Conservation (phyloP, 495 filamentous ascomycete species). For the Aspergillus heteromorphus region DNA sequence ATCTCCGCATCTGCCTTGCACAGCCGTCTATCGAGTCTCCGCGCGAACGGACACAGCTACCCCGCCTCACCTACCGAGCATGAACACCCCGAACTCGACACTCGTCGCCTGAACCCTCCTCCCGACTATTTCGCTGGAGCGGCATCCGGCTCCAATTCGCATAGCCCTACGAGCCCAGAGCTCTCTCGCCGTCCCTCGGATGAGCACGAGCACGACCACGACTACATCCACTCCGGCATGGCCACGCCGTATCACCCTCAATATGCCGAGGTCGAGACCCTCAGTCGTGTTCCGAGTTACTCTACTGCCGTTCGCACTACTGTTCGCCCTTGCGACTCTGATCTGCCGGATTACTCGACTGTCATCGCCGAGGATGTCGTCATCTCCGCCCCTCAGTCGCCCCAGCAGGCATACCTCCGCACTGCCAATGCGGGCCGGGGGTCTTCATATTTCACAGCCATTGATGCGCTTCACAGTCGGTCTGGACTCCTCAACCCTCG, state of each 20-base stretch:
- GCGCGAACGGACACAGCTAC: slow-evolving; percentile 21
- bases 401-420: slow-evolving; percentile 39
- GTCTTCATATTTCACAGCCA: slow-evolving; percentile 14
- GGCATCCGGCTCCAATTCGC: slow-evolving; percentile 30
- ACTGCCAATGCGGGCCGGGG: slow-evolving; percentile 29
- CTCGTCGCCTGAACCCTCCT: slow-evolving; percentile 24
- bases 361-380: slow-evolving; percentile 35
- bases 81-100: slow-evolving; percentile 16
- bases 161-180: slow-evolving; percentile 32
- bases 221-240: slow-evolving; percentile 43
- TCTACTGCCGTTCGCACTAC: slow-evolving; percentile 64
- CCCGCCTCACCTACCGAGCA: slow-evolving; percentile 24
- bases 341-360: slow-evolving; percentile 48
- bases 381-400: slow-evolving; percentile 30
- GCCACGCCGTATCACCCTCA: slow-evolving; percentile 61
- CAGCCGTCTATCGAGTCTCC: slow-evolving; percentile 56
- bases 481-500: slow-evolving; percentile 22
- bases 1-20: slow-evolving; percentile 54
- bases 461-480: slow-evolving; percentile 33
- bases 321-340: slow-evolving; percentile 42
- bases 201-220: slow-evolving; percentile 50
- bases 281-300: slow-evolving; percentile 78
- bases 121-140: slow-evolving; percentile 27
- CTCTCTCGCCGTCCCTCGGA: slow-evolving; percentile 57
- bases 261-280: slow-evolving; percentile 53